Conservation (phyloP, 2,329 filamentous ascomycete species). For the Colletotrichum gloeosporioides region DNA sequence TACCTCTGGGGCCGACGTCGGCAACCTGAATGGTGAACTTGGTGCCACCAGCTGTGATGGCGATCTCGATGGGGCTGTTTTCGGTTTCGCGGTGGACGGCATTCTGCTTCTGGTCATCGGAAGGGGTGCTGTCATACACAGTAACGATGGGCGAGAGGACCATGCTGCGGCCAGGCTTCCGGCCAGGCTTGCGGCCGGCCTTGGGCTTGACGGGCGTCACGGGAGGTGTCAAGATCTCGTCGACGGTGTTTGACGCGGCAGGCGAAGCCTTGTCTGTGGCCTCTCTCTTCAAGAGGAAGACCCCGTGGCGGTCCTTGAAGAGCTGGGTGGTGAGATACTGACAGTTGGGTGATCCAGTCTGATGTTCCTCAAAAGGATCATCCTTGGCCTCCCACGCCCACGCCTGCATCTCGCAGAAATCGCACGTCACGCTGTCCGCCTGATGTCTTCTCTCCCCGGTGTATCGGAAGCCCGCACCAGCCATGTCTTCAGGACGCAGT, state of each 20-base stretch:
- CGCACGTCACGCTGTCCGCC: background rate
- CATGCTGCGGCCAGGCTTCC: background rate
- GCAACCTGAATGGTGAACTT: background rate
- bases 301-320: too few relatives aligned
- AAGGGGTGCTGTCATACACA: background rate
- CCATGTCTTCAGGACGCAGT: conserved; percentile 4
- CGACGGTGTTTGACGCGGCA: too few relatives aligned
- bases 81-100: background rate
- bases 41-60: background rate
- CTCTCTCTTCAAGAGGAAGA: too few relatives aligned
- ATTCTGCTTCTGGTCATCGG: background rate
- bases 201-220: too few relatives aligned
- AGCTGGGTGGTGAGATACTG: too few relatives aligned
- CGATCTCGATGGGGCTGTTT: background rate
- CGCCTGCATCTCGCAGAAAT: background rate
- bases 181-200: too few relatives aligned
- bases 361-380: too few relatives aligned
- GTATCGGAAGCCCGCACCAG: background rate
- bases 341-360: too few relatives aligned
- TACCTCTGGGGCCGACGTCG: background rate
- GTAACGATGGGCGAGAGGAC: background rate
- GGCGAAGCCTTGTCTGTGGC: too few relatives aligned
- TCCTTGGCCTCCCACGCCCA: background rate
- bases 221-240: too few relatives aligned
- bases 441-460: too few relatives aligned